Evolutionary conservation across 768 basidiomycete genomes (phyloP), one percentile per base, ranked within the genome.

Genomic region (Mycena pura): DNA sequence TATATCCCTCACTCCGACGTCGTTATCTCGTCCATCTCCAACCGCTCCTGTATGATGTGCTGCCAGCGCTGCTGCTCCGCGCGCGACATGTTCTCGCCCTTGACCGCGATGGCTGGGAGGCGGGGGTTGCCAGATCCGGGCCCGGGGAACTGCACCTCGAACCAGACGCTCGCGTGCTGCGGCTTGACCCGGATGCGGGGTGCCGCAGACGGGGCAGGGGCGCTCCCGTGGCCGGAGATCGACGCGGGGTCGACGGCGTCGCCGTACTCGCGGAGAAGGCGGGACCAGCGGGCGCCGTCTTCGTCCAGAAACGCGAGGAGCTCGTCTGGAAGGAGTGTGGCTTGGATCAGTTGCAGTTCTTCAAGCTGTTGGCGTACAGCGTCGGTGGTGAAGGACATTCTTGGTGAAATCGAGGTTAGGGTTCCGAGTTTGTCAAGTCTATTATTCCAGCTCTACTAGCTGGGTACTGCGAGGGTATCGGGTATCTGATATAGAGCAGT

Each of bases 281-380:
- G 49, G 57, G 38, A 60, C 79, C 72, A 73, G 19, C 40, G 22
- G 6, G 56, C 50, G 46, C 69, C 67, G 21, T 71, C 57, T 44
- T 82, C 79, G 6, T 81, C 79, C 3, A 77, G 58, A 51, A 88
- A 85, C 0, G 70, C 50, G 41, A 88, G 68, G 3, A 67, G 28
- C 76, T 92, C 90, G 6, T 78, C 82, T 0, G 88, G 86, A 11
- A 92, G 77, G 2, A 92, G 79, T 0, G 89, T 89, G 34, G 80
- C 84, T 54, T 74, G 76, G 24, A 92, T 81, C 36, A 92, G 74
- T 44, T 85, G 79, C 0, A 91, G 71, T 67, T 92, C 89, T 69
- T 85, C 76, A 1, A 81, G 60, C 19, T 22, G 31, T 11, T n/a
- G n/a, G n/a, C 19, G 27, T 27, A 27, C 39, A 19, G 27, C 6